Evolutionary conservation across 192 early-diverging fungal genomes (phyloP).

Genomic region (Pilobolus umbonatus): DNA sequence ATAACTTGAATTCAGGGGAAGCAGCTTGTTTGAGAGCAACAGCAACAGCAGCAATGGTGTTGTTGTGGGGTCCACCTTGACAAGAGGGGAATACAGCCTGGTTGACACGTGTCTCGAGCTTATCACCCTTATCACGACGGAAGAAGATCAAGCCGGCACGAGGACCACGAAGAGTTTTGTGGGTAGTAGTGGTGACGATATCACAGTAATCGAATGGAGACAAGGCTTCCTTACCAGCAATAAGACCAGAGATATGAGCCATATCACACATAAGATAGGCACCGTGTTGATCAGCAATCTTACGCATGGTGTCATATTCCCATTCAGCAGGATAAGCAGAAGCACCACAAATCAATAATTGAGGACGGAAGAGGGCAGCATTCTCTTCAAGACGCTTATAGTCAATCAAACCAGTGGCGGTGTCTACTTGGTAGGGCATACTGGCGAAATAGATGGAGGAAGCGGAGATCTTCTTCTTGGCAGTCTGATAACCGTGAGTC

Average conservation of each 20-base stretch:
- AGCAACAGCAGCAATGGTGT: slow-evolving; percentile 98
- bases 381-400: slow-evolving; percentile 93
- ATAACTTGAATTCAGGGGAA: slow-evolving; percentile 87
- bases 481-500: slow-evolving; percentile 99
- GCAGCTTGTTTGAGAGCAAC: slow-evolving; percentile 98
- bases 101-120: slow-evolving; percentile 94
- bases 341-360: slow-evolving; percentile 98
- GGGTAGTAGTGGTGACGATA: slow-evolving; percentile 99
- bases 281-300: slow-evolving; percentile 94
- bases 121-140: slow-evolving; percentile 82
- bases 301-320: slow-evolving; percentile 95
- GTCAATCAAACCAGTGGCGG: slow-evolving; percentile 84
- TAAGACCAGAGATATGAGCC: slow-evolving; percentile 96
- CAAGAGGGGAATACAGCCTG: slow-evolving; percentile 99
- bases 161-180: slow-evolving; percentile 99
- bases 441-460: slow-evolving; percentile 99
- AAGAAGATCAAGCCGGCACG: slow-evolving; percentile 99
- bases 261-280: slow-evolving; percentile 98
- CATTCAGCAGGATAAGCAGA: slow-evolving; percentile 98
- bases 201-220: slow-evolving; percentile 98
- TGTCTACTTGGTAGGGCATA: slow-evolving; percentile 95
- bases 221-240: slow-evolving; percentile 84
- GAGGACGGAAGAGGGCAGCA: slow-evolving; percentile 93
- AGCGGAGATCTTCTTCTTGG: slow-evolving; percentile 99
- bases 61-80: slow-evolving; percentile 99